Percentiles rank a stretch among this genome's conserved stretches.
These are phyloP conservation scores for Silybum marianum DNA, from an alignment of 129 eudicot genomes.

Conservation along the genomic window DNA sequence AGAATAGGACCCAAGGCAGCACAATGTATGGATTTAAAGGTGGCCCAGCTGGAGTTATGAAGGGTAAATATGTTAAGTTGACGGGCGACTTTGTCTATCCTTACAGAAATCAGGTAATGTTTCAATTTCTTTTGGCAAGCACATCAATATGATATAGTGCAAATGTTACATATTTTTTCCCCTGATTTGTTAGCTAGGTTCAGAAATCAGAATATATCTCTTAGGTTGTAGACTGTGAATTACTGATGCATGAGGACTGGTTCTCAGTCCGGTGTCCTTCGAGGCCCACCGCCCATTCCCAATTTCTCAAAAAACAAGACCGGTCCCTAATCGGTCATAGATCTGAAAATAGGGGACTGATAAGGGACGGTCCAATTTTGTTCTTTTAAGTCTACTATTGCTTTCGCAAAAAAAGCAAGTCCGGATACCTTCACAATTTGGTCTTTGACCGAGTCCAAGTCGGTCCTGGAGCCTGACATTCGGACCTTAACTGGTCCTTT, in stretches of 20 bases:
- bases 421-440: neutral
- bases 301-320: neutral
- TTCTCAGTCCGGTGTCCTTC: neutral
- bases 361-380: neutral
- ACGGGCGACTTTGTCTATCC: constrained; percentile 72
- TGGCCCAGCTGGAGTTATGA: constrained; percentile 95
- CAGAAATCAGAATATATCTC: neutral
- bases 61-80: constrained; percentile 73
- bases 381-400: neutral
- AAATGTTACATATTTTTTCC: neutral
- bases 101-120: constrained; percentile 88
- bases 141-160: neutral
- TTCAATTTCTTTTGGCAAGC: neutral
- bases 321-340: neutral
- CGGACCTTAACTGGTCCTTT: neutral
- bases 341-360: neutral
- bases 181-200: neutral
- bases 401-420: neutral
- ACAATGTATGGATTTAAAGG: constrained; percentile 84
- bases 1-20: constrained; percentile 71
- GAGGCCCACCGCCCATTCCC: no score
- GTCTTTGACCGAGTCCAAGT: neutral
- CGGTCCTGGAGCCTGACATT: neutral
- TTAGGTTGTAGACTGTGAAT: constrained; percentile 1
- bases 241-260: neutral